These are phyloP conservation scores for Podila clonocystis DNA, from an alignment of 192 early-diverging fungal species.

Conservation along the genomic window DNA sequence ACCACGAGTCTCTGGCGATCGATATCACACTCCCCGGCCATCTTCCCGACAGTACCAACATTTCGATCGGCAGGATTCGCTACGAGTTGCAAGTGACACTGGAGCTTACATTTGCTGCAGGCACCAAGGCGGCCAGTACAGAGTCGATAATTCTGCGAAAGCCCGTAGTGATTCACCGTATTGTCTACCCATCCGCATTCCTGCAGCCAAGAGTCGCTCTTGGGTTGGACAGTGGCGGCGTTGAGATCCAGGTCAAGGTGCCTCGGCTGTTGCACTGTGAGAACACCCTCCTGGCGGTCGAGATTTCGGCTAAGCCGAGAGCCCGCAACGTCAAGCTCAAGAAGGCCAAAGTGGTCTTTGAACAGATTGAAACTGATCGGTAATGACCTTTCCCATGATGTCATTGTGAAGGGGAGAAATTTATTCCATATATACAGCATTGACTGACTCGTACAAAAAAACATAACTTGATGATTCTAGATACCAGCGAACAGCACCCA, in stretches of 20 bases:
- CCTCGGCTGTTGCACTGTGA: constrained; percentile 39
- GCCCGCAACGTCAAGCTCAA: constrained; percentile 37
- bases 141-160: constrained; percentile 25
- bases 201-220: constrained; percentile 29
- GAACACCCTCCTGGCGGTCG: constrained; percentile 38
- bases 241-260: constrained; percentile 47
- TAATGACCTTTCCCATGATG: background rate
- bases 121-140: constrained; percentile 15
- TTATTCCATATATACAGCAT: too few relatives aligned
- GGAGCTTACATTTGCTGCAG: constrained; percentile 22
- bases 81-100: constrained; percentile 48
- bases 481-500: constrained; percentile 23
- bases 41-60: constrained; percentile 28
- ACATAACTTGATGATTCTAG: background rate
- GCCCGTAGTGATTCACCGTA: constrained; percentile 33
- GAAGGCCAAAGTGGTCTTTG: constrained; percentile 47
- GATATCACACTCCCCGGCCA: constrained; percentile 40
- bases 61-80: constrained; percentile 37
- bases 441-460: background rate
- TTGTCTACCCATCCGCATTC: constrained; percentile 39
- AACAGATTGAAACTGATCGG: constrained; percentile 49
- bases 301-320: constrained; percentile 41
- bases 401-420: too few relatives aligned
- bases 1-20: constrained; percentile 38
- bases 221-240: constrained; percentile 43